These are phyloP conservation scores for Iris pallida DNA, from an alignment of 116 monocot species.

Conservation along the genomic window DNA sequence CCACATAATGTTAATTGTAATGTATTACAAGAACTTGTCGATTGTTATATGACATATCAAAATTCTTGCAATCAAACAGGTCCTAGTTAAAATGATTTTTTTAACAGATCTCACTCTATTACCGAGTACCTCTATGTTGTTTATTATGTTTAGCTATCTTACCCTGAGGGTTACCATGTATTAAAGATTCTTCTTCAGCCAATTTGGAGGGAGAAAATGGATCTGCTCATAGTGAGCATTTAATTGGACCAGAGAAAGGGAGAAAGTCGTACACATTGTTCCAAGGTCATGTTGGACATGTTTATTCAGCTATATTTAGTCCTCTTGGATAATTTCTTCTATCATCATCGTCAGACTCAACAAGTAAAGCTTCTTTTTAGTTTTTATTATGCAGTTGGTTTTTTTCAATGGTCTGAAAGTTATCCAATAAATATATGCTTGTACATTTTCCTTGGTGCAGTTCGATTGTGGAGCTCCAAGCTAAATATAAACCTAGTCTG, in stretches of 20 bases:
- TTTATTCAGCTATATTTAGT: slow-evolving; percentile 84
- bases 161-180: no score
- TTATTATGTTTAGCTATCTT: no score
- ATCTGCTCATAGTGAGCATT: slow-evolving; percentile 29
- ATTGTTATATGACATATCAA: no score
- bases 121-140: no score
- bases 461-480: slow-evolving; percentile 91
- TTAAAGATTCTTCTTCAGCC: slow-evolving; percentile 20
- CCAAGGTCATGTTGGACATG: slow-evolving; percentile 88
- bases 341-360: slow-evolving; percentile 95
- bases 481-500: slow-evolving; percentile 92
- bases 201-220: slow-evolving; percentile 66
- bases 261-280: slow-evolving; percentile 71
- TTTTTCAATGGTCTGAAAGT: neutral
- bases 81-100: no score
- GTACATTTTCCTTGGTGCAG: slow-evolving; percentile 35
- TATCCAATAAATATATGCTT: neutral
- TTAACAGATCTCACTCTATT: no score
- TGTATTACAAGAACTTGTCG: no score
- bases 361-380: slow-evolving; percentile 42
- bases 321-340: slow-evolving; percentile 82
- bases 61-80: no score
- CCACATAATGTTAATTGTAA: no score
- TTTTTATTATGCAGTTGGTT: neutral
- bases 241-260: slow-evolving; percentile 48